Evolutionary conservation across 331 rosid species (phyloP).

Genomic region (Prunus yedoensis): DNA sequence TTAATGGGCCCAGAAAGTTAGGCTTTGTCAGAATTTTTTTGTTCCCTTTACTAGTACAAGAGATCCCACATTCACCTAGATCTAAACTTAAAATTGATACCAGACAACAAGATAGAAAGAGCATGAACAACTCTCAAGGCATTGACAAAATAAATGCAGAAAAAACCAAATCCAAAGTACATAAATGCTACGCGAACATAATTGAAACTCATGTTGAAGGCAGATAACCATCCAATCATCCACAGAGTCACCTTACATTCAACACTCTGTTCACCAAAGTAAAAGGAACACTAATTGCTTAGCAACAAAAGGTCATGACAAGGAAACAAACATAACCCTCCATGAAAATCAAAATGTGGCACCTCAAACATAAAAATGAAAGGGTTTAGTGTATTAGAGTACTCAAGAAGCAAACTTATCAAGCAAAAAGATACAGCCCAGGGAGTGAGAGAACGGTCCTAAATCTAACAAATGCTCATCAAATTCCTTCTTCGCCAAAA

Average conservation of each 20-base stretch:
- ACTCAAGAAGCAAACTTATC: not conserved
- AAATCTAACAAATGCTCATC: not conserved
- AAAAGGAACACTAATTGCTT: not conserved
- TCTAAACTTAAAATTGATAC: not conserved
- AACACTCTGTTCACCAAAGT: not conserved
- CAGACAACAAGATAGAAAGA: not conserved
- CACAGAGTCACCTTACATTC: not conserved
- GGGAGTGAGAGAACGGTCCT: not conserved
- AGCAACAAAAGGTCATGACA: not conserved
- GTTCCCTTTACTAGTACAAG: not conserved
- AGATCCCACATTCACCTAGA: not conserved
- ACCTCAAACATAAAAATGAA: not conserved
- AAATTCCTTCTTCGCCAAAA: not conserved
- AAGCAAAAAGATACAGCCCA: not conserved
- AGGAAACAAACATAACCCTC: not conserved
- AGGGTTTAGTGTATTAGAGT: not conserved
- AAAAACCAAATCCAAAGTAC: not conserved
- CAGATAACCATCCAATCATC: not conserved
- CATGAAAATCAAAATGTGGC: slow-evolving; percentile 5
- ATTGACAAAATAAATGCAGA: not conserved
- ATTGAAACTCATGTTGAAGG: not conserved
- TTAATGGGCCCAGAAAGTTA: not conserved
- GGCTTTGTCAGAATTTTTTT: not conserved
- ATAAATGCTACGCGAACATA: not conserved
- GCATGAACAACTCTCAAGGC: not conserved